A percentile compares a stretch with the other conserved stretches of the same genome.
These are phyloP conservation scores for Bipolaris oryzae DNA, from an alignment of 2,329 filamentous ascomycete genomes.

Conservation along the genomic window DNA sequence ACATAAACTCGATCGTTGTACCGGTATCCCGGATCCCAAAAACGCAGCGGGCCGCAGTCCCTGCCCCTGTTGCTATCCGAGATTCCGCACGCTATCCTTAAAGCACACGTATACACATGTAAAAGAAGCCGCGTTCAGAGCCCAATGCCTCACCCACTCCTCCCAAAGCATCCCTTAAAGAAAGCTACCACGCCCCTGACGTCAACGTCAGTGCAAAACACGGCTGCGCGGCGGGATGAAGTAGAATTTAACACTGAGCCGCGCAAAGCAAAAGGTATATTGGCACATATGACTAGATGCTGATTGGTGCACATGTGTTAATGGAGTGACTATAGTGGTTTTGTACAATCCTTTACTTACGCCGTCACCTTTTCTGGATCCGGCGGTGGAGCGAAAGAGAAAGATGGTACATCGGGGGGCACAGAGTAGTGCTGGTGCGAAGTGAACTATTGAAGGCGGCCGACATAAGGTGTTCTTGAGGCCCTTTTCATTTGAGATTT, in stretches of 20 bases:
- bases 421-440: no score
- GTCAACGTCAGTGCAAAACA: not conserved
- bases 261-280: not conserved
- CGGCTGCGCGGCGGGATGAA: not conserved
- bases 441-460: no score
- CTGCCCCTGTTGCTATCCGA: no score
- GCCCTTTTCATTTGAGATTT: no score
- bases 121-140: not conserved
- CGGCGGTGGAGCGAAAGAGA: not conserved
- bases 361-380: not conserved
- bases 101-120: no score
- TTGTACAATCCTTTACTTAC: not conserved
- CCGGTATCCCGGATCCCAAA: no score
- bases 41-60: no score
- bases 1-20: no score
- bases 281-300: not conserved
- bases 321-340: not conserved
- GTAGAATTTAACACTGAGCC: not conserved
- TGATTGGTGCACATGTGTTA: not conserved
- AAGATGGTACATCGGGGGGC: not conserved
- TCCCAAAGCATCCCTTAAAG: not conserved
- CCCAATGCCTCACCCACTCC: not conserved
- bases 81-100: no score
- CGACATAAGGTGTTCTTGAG: no score
- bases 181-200: not conserved